Conservation (phyloP, 1,139 yeast species). For the Groenewaldozyma sp. region DNA sequence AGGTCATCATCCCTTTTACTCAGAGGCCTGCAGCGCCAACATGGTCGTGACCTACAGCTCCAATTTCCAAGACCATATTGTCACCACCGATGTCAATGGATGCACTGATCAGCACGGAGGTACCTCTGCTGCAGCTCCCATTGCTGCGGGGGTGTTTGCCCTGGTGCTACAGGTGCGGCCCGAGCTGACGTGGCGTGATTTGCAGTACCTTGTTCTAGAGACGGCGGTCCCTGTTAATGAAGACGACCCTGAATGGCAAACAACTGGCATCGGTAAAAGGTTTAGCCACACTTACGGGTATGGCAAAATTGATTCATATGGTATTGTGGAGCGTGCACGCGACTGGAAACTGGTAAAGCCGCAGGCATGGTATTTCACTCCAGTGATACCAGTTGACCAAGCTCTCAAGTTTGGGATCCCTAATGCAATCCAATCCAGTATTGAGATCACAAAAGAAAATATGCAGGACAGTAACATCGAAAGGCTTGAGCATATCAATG, state of each 20-base stretch:
- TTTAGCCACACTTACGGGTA: conserved; percentile 88
- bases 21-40: conserved; percentile 93
- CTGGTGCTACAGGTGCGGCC: conserved; percentile 77
- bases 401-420: conserved; percentile 17
- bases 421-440: conserved; percentile 32
- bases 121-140: conserved; percentile 97
- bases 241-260: conserved; percentile 62
- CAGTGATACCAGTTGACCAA: conserved; percentile 30
- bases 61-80: conserved; percentile 83
- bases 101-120: conserved; percentile 86
- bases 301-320: conserved; percentile 83
- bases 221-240: conserved; percentile 62
- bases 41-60: conserved; percentile 94
- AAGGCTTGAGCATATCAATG: conserved; percentile 76
- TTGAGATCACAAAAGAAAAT: conserved; percentile 43
- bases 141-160: conserved; percentile 91
- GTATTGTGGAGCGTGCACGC: conserved; percentile 63
- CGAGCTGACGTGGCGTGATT: conserved; percentile 88
- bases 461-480: conserved; percentile 52
- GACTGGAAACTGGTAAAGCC: conserved; percentile 83
- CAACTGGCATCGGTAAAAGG: conserved; percentile 43
- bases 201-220: conserved; percentile 73
- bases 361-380: conserved; percentile 71
- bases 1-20: conserved; percentile 78
- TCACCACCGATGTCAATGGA: conserved; percentile 71